Evolutionary conservation across 345 rosid species (phyloP).

Genomic region (sweet orange (Citrus sinensis)): DNA sequence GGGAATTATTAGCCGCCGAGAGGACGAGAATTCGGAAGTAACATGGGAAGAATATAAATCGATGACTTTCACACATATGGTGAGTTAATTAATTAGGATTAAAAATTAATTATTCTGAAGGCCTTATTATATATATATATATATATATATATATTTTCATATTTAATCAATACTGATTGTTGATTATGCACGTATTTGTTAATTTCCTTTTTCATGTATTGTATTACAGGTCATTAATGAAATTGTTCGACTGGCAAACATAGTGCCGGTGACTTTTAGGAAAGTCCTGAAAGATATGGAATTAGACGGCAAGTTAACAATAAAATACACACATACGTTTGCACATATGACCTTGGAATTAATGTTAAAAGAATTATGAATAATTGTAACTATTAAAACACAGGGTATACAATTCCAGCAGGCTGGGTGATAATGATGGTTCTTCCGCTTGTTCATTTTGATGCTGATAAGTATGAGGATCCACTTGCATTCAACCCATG

Average conservation of each 20-base stretch:
- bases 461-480: constrained; percentile 5
- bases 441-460: neutral
- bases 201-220: no score
- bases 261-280: constrained; percentile 33
- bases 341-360: neutral
- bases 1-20: constrained; percentile 20
- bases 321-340: no score
- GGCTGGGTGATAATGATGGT: neutral
- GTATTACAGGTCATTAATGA: constrained; percentile 40
- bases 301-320: constrained; percentile 21
- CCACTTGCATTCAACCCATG: constrained; percentile 44
- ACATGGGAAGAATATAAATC: constrained; percentile 48
- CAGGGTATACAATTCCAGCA: neutral
- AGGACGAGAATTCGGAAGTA: constrained; percentile 6
- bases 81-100: neutral
- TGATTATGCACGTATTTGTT: no score
- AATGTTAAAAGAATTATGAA: neutral
- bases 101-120: neutral
- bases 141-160: no score
- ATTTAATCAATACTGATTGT: neutral
- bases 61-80: constrained; percentile 46
- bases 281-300: constrained; percentile 35
- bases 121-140: no score
- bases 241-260: constrained; percentile 36
- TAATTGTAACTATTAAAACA: neutral